Evolutionary conservation across 148 eudicot species (phyloP).

Genomic region (Nepenthes gracilis): DNA sequence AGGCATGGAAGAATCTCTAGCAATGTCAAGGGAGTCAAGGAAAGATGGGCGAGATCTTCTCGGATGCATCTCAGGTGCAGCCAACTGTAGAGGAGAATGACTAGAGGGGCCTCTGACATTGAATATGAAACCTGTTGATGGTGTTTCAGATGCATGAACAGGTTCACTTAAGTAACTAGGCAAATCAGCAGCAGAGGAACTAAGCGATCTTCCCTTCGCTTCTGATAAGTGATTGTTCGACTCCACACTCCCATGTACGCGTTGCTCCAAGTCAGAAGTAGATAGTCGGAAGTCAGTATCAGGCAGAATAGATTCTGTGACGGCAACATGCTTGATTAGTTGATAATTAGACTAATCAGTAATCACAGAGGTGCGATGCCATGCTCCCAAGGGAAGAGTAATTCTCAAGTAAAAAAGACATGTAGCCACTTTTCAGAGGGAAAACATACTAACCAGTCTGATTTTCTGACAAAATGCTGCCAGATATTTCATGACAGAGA

Average conservation of each 20-base stretch:
- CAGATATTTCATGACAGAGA: constrained; percentile 19
- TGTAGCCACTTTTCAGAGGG: not conserved
- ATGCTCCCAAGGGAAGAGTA: not conserved
- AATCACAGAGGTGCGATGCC: not conserved
- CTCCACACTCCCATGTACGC: constrained; percentile 8
- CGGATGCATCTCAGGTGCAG: constrained; percentile 29
- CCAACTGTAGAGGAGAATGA: constrained; percentile 24
- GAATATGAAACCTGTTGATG: constrained; percentile 24
- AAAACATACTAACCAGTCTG: constrained; percentile 22
- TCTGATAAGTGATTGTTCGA: constrained; percentile 18
- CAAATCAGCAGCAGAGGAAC: constrained; percentile 15
- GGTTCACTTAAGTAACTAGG: constrained; percentile 21
- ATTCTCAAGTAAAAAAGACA: not conserved
- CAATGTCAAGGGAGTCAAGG: constrained; percentile 66
- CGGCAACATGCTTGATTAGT: constrained; percentile 2
- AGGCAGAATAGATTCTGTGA: constrained; percentile 28
- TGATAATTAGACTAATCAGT: not conserved
- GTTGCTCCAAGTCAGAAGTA: constrained; percentile 20
- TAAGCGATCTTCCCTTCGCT: constrained; percentile 29
- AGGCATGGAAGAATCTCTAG: constrained; percentile 38
- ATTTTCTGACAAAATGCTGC: constrained; percentile 14
- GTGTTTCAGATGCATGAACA: constrained; percentile 31
- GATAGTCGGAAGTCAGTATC: constrained; percentile 5
- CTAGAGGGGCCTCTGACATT: constrained; percentile 21
- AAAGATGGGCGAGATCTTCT: constrained; percentile 82